Conservation (phyloP, 768 basidiomycete genomes). For the Hydnum rufescens region DNA sequence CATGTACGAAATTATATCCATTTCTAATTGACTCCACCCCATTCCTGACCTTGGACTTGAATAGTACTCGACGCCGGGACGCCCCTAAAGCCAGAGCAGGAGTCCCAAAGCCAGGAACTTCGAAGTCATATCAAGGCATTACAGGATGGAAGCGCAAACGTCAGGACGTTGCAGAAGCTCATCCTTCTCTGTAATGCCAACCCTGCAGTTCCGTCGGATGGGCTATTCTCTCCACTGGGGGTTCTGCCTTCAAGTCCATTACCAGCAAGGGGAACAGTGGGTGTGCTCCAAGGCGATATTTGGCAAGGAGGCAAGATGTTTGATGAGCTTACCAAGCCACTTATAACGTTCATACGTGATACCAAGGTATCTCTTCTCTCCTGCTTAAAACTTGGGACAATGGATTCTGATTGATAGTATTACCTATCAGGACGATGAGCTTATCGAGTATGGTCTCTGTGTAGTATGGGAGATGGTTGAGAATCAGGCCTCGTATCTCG, state of each 20-base stretch:
- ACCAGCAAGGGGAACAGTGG: background rate
- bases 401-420: background rate
- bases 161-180: slow-evolving; percentile 41
- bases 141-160: slow-evolving; percentile 30
- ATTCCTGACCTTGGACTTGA: background rate
- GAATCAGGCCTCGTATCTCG: slow-evolving; percentile 48
- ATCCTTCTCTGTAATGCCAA: slow-evolving; percentile 43
- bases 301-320: slow-evolving; percentile 61
- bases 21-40: background rate
- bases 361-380: slow-evolving; percentile 29
- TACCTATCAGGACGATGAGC: slow-evolving; percentile 45
- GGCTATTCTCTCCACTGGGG: background rate
- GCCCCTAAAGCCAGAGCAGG: slow-evolving; percentile 13
- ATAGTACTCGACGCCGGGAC: slow-evolving; percentile 27
- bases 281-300: slow-evolving; percentile 21
- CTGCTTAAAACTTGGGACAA: background rate
- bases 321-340: slow-evolving; percentile 43
- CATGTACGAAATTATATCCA: slow-evolving; percentile 28
- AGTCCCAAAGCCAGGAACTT: slow-evolving; percentile 25
- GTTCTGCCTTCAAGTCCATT: background rate
- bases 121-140: slow-evolving; percentile 34
- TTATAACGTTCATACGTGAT: slow-evolving; percentile 43
- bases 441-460: slow-evolving; percentile 61
- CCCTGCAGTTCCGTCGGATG: slow-evolving; percentile 27
- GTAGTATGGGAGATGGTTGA: slow-evolving; percentile 70